Base-by-base conservation (phyloP, 2,329 filamentous ascomycete species). In the Akanthomyces lecanii region DNA sequence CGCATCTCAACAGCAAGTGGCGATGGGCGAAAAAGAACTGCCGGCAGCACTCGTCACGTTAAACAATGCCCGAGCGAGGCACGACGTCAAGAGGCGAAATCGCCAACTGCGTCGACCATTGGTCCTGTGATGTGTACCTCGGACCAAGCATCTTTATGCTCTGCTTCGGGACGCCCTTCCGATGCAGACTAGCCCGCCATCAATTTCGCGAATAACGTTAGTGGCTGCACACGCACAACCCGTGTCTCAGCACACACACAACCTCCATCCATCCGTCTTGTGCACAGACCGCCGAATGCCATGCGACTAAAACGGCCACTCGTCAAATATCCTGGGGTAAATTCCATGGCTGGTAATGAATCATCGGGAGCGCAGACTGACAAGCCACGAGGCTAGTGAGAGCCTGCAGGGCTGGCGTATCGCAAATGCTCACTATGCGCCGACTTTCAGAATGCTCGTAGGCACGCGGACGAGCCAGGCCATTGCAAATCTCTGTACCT, bases 251-350 rank as follows among this genome's bases (percentile, higher is more conserved):
- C 23, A 23, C 36, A n/a, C 50, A 52, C 21, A n/a, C 50, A 52
- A 36, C 28, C 50, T 5, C 21, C n/a, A 30, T 57, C 28, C 33
- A 36, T 11, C 44, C n/a, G 33, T 51, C 21, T 25, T 18, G 45
- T 51, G 56, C 56, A 59, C 33, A n/a, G 45, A n/a, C 56, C 56
- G 33, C 45, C 45, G 33, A 36, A 59, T 48, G 33, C 33, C 45
- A 51, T 45, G 54, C 56, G 56, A 59, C 5, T 12, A 48, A 28
- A 30, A 42, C 33, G 6, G 56, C 16, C 30, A n/a, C 23, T 59
- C 21, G 30, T 40, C 45, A 51, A 36, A 23, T 40, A 50, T 59
- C 33, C 56, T 25, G 55, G 55, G 55, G 55, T 36, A 48, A 48
- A 12, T 33, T 57, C 8, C 21, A 48, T 23, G 23, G 45, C 21